Base-by-base conservation (phyloP, 1,284 basidiomycete genomes). In the Exobasidium rhododendri region DNA sequence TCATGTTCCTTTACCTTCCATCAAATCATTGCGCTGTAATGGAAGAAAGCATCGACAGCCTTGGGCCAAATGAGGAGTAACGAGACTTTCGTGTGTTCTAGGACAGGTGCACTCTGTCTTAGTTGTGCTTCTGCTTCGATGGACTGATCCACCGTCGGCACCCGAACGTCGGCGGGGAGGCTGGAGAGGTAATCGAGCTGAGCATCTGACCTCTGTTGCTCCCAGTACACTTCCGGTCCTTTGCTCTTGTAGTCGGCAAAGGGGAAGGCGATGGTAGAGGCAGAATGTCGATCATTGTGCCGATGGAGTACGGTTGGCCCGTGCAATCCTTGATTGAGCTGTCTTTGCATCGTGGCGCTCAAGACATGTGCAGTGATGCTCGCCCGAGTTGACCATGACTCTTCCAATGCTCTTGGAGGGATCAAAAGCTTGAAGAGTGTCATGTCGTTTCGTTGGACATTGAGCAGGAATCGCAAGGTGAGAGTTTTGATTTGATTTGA, bases 371-470 rank as follows among this genome's bases (percentile, higher is more conserved):
- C 47, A 24, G 47, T 28, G 14, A 50, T 28, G 28, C 20, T 50
- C 28, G 47, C 22, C 14, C 47, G 47, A 50, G 47, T 50, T 7
- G 47, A 50, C 47, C 47, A 50, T 24, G 14, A 24, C 3, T 20
- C n/a, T 50, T 50, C 47, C 28, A 20, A 3, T 24, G 47, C 47
- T 6, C 28, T 4, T 24, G 47, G 26, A 4, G n/a, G 20, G 13
- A 50, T 20, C 2, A 50, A 26, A 13, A 50, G 24, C 13, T 20
- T 24, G 24, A 50, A 50, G 22, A 50, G 20, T 24, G 47, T 50
- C 47, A 50, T 50, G 26, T 50, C 47, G 47, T 50, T 50, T 50
- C 47, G n/a, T 20, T 50, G 47, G 13, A 50, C 47, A 24, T 50
- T 50, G 4, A 50, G 20, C 28, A 40, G 17, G 17, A 40, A 40